Percentiles rank a stretch among this genome's conserved stretches.
Evolutionary conservation across 2,329 filamentous ascomycete species (phyloP).

Genomic region (Ploettnerulaceae sp.): DNA sequence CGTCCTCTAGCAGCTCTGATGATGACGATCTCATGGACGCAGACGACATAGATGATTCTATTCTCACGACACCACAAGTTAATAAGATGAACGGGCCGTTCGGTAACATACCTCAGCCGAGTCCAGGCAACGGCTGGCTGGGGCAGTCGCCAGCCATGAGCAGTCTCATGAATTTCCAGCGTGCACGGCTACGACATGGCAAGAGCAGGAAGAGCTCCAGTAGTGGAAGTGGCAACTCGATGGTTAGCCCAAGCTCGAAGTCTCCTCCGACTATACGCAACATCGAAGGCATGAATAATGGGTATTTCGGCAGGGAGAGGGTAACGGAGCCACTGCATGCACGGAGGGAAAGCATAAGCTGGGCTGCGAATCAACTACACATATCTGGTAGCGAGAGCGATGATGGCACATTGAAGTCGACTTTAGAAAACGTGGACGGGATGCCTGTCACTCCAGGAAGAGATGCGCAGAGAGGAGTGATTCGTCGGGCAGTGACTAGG

Average conservation of each 20-base stretch:
- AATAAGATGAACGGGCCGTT: conserved; percentile 51
- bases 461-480: conserved; percentile 66
- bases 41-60: conserved; percentile 69
- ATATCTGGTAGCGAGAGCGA: conserved; percentile 78
- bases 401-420: conserved; percentile 53
- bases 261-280: conserved; percentile 62
- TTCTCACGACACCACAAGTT: conserved; percentile 77
- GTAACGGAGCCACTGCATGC: conserved; percentile 47
- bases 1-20: conserved; percentile 66
- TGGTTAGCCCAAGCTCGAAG: conserved; percentile 63
- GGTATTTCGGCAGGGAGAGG: conserved; percentile 48
- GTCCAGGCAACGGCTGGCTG: conserved; percentile 58
- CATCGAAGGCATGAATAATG: conserved; percentile 31
- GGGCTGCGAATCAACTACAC: conserved; percentile 84
- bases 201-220: conserved; percentile 63
- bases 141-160: conserved; percentile 66
- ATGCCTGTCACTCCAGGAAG: conserved; percentile 41
- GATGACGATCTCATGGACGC: conserved; percentile 68
- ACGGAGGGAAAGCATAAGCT: conserved; percentile 81
- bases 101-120: conserved; percentile 38
- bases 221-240: conserved; percentile 67
- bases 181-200: conserved; percentile 52
- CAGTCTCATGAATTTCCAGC: conserved; percentile 75
- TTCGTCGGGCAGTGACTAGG: conserved; percentile 76
- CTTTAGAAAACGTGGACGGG: conserved; percentile 36